Percentiles rank a stretch among this genome's conserved stretches.
phyloP scores from a whole-genome alignment of 2,329 filamentous ascomycete genomes.

The Ceratocystis alfenasii region DNA sequence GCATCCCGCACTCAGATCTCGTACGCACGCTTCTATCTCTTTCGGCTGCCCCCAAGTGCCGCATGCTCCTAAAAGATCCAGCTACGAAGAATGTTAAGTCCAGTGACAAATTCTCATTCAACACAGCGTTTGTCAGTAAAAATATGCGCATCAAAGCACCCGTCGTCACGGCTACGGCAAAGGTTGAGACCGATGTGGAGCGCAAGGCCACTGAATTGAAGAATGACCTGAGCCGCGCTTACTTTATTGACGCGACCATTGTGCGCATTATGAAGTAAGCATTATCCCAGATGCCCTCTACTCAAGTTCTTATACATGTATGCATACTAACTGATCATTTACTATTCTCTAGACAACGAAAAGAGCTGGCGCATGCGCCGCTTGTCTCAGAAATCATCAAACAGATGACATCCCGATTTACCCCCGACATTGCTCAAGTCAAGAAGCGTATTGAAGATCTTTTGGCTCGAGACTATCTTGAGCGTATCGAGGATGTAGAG shows the following conservation, averaged over 20 bases:
- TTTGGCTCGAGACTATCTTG: constrained; percentile 65
- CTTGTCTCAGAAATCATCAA: constrained; percentile 60
- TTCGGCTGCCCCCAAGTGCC: constrained; percentile 70
- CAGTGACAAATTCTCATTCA: constrained; percentile 71
- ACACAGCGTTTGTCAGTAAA: constrained; percentile 68
- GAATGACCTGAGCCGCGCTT: constrained; percentile 58
- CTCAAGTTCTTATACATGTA: not conserved
- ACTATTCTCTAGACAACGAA: constrained; percentile 48
- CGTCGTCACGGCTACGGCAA: constrained; percentile 67
- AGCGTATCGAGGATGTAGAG: constrained; percentile 57
- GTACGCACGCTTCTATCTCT: constrained; percentile 69
- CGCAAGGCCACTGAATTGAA: constrained; percentile 61
- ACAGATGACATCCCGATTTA: constrained; percentile 59
- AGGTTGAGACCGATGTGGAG: constrained; percentile 64
- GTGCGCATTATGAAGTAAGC: constrained; percentile 79
- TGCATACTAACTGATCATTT: constrained; percentile 26
- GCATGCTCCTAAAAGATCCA: constrained; percentile 69
- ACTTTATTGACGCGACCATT: constrained; percentile 63
- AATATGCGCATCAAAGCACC: constrained; percentile 81
- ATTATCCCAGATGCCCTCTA: not conserved
- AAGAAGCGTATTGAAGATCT: constrained; percentile 72
- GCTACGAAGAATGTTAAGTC: constrained; percentile 64
- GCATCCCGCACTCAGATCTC: constrained; percentile 63
- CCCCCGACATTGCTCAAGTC: constrained; percentile 63
- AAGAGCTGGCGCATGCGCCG: constrained; percentile 55